phyloP scores from a whole-genome alignment of 192 early-diverging fungal genomes.

The Paraglomus occultum region DNA sequence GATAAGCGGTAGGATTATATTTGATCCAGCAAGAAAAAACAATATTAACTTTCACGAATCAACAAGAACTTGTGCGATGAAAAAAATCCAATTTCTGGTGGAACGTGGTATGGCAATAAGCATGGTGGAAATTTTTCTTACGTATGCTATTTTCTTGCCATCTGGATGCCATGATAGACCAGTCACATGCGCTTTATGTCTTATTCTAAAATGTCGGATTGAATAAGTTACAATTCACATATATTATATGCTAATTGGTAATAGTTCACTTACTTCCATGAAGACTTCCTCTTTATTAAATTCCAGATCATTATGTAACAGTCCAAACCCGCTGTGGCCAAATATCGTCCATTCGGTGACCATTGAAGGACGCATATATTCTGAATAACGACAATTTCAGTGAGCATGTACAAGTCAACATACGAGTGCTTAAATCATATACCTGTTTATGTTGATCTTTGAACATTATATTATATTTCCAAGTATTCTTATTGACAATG shows the following conservation, averaged over 20 bases:
- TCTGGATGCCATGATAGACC: neutral
- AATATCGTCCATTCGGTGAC: constrained; percentile 6
- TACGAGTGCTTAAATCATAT: neutral
- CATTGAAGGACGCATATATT: neutral
- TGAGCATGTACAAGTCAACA: too few species aligned
- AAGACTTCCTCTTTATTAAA: neutral
- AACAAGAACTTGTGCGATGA: too few species aligned
- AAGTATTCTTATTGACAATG: neutral
- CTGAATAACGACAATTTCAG: neutral
- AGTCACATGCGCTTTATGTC: neutral
- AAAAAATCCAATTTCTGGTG: too few species aligned
- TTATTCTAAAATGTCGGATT: neutral
- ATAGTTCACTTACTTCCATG: neutral
- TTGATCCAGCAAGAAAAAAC: too few species aligned
- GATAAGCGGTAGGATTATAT: neutral
- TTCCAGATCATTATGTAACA: neutral
- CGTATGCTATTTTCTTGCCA: too few species aligned
- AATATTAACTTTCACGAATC: too few species aligned
- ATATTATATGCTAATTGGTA: neutral
- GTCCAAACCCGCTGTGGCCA: neutral
- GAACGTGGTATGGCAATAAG: neutral
- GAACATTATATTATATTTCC: neutral
- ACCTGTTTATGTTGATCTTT: constrained; percentile 8
- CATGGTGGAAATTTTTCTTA: too few species aligned
- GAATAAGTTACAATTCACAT: neutral